Evolutionary conservation across 176 grass and related monocot species (phyloP).

Genomic region (barley (Hordeum vulgare)): MorexV3_pseudomolecules_assembly NC_058521.1:350226332-350226831

Average conservation of each 20-base stretch:
- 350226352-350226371: too few species aligned
- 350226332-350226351: too few species aligned
- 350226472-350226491: conserved; percentile 1
- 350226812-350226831: conserved; percentile 48
- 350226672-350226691: conserved; percentile 91
- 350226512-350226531: conserved; percentile 61
- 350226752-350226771: not conserved
- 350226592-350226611: conserved; percentile 44
- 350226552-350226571: conserved; percentile 60
- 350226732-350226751: conserved; percentile 58
- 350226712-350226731: conserved; percentile 66
- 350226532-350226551: conserved; percentile 39
- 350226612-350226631: conserved; percentile 55
- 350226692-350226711: conserved; percentile 48
- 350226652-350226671: conserved; percentile 83
- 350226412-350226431: too few species aligned
- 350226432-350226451: too few species aligned
- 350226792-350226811: conserved; percentile 36
- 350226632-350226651: conserved; percentile 67
- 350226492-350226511: conserved; percentile 53
- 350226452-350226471: not conserved
- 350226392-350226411: too few species aligned
- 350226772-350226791: conserved; percentile 5
- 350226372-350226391: too few species aligned
- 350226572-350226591: conserved; percentile 68